phyloP scores from a whole-genome alignment of 805 yeast species.

The Ogataea neopini region DNA sequence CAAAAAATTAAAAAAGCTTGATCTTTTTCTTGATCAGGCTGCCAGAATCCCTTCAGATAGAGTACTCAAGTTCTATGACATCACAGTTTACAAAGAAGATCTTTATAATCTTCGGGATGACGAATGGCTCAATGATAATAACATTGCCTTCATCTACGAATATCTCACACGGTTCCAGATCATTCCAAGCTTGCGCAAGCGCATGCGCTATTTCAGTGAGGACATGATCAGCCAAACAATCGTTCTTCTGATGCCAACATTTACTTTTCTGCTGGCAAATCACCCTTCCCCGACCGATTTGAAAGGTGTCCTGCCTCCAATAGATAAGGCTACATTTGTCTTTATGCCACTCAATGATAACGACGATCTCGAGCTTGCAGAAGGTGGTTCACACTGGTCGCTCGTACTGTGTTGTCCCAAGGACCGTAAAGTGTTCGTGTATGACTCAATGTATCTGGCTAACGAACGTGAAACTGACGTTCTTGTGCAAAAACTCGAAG shows the following conservation, averaged over 20 bases:
- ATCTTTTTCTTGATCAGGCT: slow-evolving; percentile 7
- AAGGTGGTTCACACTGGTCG: slow-evolving; percentile 80
- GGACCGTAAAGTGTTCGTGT: slow-evolving; percentile 51
- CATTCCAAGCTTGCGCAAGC: slow-evolving; percentile 28
- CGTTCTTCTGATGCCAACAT: slow-evolving; percentile 55
- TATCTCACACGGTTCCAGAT: slow-evolving; percentile 42
- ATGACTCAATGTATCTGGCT: slow-evolving; percentile 57
- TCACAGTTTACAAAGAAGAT: slow-evolving; percentile 60
- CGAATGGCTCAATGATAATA: slow-evolving; percentile 76
- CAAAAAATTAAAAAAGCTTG: neutral
- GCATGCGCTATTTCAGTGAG: slow-evolving; percentile 26
- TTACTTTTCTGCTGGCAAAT: slow-evolving; percentile 61
- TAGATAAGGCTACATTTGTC: slow-evolving; percentile 47
- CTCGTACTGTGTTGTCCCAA: slow-evolving; percentile 52
- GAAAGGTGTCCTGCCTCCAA: slow-evolving; percentile 46
- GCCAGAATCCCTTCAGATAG: slow-evolving; percentile 27
- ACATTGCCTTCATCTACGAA: slow-evolving; percentile 63
- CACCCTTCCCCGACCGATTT: slow-evolving; percentile 44
- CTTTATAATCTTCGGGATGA: slow-evolving; percentile 56
- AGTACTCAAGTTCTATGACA: slow-evolving; percentile 53
- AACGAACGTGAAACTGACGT: slow-evolving; percentile 40
- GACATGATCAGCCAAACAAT: slow-evolving; percentile 35
- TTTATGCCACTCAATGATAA: slow-evolving; percentile 72
- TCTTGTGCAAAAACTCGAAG: slow-evolving; percentile 35
- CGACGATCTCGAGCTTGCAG: slow-evolving; percentile 56